phyloP scores from a whole-genome alignment of 1,284 basidiomycete genomes.

The Moesziomyces antarcticus region DNA sequence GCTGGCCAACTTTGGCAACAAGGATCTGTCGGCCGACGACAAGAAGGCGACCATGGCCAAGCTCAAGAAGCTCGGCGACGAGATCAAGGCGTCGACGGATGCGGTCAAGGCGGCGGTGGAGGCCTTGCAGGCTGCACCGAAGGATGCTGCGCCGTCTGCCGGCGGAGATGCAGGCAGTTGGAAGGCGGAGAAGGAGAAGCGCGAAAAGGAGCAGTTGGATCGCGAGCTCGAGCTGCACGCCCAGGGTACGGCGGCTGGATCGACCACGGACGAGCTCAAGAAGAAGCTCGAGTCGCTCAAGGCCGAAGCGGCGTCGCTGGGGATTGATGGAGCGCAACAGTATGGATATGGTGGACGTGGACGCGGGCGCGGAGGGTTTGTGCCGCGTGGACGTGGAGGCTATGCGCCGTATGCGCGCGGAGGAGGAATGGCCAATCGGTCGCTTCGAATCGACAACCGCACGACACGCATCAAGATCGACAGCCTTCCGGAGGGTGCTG shows the following conservation, averaged over 20 bases:
- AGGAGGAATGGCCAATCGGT: slow-evolving; percentile 69
- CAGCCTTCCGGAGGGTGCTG: slow-evolving; percentile 71
- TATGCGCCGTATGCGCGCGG: slow-evolving; percentile 78
- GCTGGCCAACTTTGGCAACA: slow-evolving; percentile 76
- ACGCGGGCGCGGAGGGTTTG: slow-evolving; percentile 66
- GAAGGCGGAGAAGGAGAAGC: slow-evolving; percentile 74
- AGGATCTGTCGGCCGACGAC: slow-evolving; percentile 76
- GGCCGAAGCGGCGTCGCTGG: slow-evolving; percentile 85
- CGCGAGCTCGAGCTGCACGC: slow-evolving; percentile 70
- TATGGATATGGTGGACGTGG: slow-evolving; percentile 65
- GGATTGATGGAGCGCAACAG: slow-evolving; percentile 72
- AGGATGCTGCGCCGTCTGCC: slow-evolving; percentile 18
- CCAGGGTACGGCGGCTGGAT: slow-evolving; percentile 69
- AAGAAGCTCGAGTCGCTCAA: slow-evolving; percentile 83
- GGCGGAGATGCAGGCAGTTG: slow-evolving; percentile 68
- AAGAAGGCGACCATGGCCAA: slow-evolving; percentile 83
- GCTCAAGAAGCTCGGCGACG: slow-evolving; percentile 81
- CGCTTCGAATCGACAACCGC: slow-evolving; percentile 89
- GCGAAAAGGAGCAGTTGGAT: slow-evolving; percentile 81
- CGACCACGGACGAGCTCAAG: slow-evolving; percentile 78
- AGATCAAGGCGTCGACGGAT: slow-evolving; percentile 74
- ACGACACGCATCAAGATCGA: slow-evolving; percentile 83
- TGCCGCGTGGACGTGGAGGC: slow-evolving; percentile 74
- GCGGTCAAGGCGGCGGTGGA: slow-evolving; percentile 67
- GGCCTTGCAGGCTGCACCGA: slow-evolving; percentile 63